Percentiles rank a stretch among this genome's conserved stretches.
These are phyloP conservation scores for Pythium aquatile DNA, from an alignment of 352 stramenopile genomes.

Conservation along the genomic window DNA sequence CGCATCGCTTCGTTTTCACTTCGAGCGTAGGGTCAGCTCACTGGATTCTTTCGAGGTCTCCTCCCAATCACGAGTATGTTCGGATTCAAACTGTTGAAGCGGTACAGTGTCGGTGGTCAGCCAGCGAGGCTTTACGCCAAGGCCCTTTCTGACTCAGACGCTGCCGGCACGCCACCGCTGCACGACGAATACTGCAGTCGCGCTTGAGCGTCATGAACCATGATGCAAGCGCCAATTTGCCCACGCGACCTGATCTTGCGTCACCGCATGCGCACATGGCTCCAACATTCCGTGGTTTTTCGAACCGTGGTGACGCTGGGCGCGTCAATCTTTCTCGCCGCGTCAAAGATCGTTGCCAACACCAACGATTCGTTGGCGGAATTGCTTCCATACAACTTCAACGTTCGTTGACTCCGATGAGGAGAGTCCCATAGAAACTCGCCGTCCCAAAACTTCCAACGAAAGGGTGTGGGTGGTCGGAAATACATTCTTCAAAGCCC, in stretches of 20 bases:
- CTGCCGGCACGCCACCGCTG: background rate
- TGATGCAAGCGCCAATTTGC: background rate
- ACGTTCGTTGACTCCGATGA: constrained; percentile 2
- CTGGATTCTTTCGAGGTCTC: constrained; percentile 1
- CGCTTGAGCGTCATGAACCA: background rate
- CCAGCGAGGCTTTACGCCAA: background rate
- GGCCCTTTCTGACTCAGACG: background rate
- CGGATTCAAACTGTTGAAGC: background rate
- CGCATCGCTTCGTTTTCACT: background rate
- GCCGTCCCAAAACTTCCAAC: background rate
- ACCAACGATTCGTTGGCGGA: background rate
- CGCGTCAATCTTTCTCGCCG: background rate
- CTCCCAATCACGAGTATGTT: background rate
- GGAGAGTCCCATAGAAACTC: constrained; percentile 1
- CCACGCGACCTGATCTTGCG: constrained; percentile 4
- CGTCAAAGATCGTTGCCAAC: background rate
- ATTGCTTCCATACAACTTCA: constrained; percentile 5
- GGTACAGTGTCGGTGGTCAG: background rate
- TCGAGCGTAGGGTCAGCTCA: background rate
- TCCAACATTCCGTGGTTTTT: background rate
- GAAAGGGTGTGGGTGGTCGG: constrained; percentile 5
- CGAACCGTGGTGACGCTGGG: background rate
- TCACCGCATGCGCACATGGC: constrained; percentile 7
- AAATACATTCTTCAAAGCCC: constrained; percentile 9
- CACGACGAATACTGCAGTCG: background rate